Evolutionary conservation across 345 rosid species (phyloP), one percentile per base, ranked within the genome.

Genomic region (Cardamine resedifolia): DNA sequence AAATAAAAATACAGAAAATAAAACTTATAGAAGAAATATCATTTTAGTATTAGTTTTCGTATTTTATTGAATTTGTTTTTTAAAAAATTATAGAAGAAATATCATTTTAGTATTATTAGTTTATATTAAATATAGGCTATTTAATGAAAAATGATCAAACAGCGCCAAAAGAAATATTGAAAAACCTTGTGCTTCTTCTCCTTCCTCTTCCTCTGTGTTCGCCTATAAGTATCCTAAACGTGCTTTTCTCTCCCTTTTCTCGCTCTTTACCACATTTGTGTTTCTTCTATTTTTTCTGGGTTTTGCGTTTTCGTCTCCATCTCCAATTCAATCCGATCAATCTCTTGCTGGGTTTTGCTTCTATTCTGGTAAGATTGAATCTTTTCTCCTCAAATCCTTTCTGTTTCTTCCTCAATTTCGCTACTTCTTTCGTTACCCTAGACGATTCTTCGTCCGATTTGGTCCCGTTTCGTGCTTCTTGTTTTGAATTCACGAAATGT

Each of bases 301-400:
- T 1, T 57, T 57, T n/a, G 34, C 24, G 24, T 2, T 23, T 23
- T 2, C 24, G 24, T 23, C 2, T 23, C 24, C 24, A 6, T 55
- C 9, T 31, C 20, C 60, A 5, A 7, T 55, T 28, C 38, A 49
- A 31, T 33, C 59, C 9, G 41, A 34, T 70, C 24, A 23, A 20
- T 19, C 10, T 48, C 62, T 72, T 58, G 9, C 45, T 52, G 63
- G 76, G 76, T 24, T 55, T 53, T 62, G 62, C 36, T 21, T 72
- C 55, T 21, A 23, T 43, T 62, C 23, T 2, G 41, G 77, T 64
- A 47, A 53, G 57, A 23, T 64, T 47, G 3, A 21, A 15, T 6
- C 43, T 30, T 43, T 41, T 1, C 19, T 11, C n/a, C 20, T 18
- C 36, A 6, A 6, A 1, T 2, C 24, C 5, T 34, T 26, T 57